phyloP scores from a whole-genome alignment of 306 rosid species.

The Cicer cuneatum region DNA sequence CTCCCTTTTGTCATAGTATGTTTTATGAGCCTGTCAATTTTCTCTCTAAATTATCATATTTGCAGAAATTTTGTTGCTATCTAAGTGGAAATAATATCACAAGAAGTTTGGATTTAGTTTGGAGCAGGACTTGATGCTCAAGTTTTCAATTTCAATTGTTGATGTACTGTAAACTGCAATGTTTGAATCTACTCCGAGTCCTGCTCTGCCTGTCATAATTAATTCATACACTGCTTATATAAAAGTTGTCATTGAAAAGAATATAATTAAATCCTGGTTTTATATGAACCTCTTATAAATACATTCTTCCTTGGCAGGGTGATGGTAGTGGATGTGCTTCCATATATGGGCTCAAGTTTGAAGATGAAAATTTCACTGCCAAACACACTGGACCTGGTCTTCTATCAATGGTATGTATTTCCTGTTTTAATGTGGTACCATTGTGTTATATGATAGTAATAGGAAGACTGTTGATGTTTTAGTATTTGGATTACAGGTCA shows the following conservation, averaged over 20 bases:
- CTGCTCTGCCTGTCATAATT: neutral
- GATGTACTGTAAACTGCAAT: neutral
- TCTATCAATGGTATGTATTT: slow-evolving; percentile 77
- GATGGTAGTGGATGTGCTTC: slow-evolving; percentile 99
- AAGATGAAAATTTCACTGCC: slow-evolving; percentile 90
- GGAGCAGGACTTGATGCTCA: slow-evolving; percentile 3
- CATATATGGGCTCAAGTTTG: slow-evolving; percentile 86
- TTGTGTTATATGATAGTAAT: slow-evolving; percentile 8
- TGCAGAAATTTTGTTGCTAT: neutral
- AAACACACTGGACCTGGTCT: slow-evolving; percentile 98
- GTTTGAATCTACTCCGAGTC: neutral
- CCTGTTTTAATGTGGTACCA: slow-evolving; percentile 7
- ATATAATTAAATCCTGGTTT: slow-evolving; percentile 18
- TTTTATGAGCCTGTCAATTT: neutral
- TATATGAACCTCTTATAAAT: slow-evolving; percentile 9
- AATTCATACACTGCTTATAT: slow-evolving; percentile 2
- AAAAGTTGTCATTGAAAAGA: neutral
- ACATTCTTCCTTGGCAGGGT: slow-evolving; percentile 64
- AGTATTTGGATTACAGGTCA: neutral
- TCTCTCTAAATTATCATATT: neutral
- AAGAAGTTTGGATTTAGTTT: neutral
- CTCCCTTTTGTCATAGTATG: neutral
- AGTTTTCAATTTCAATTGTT: slow-evolving; percentile 4
- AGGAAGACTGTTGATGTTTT: slow-evolving; percentile 11
- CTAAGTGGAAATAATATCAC: neutral